These are phyloP conservation scores for Solanum chilense DNA, from an alignment of 257 asterid species.

Conservation along the genomic window DNA sequence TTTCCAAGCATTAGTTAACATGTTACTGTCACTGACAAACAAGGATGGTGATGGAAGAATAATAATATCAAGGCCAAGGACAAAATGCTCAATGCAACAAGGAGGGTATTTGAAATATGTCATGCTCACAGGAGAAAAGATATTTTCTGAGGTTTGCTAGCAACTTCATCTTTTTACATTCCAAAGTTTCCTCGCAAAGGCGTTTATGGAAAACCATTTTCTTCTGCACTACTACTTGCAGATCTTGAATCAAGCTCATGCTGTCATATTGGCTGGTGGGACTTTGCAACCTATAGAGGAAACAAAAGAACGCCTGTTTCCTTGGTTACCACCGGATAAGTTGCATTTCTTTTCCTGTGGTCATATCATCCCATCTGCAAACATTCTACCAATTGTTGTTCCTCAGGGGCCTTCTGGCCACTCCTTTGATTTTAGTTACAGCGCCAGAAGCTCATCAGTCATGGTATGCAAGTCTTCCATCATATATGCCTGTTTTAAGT, in stretches of 20 bases:
- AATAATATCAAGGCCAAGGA: slow-evolving; percentile 44
- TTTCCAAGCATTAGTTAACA: slow-evolving; percentile 55
- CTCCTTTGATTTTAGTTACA: slow-evolving; percentile 76
- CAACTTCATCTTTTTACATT: not conserved
- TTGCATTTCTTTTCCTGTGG: slow-evolving; percentile 80
- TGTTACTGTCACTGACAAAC: slow-evolving; percentile 66
- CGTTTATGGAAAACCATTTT: not conserved
- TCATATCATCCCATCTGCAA: slow-evolving; percentile 78
- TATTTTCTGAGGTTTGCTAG: slow-evolving; percentile 74
- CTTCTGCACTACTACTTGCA: slow-evolving; percentile 9
- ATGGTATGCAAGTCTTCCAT: slow-evolving; percentile 40
- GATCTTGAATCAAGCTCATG: slow-evolving; percentile 74
- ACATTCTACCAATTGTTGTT: slow-evolving; percentile 78
- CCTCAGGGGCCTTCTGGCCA: slow-evolving; percentile 79
- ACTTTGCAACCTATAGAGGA: slow-evolving; percentile 96
- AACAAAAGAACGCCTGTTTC: slow-evolving; percentile 85
- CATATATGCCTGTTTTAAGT: not conserved
- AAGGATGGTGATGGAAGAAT: slow-evolving; percentile 76
- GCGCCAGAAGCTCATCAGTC: slow-evolving; percentile 56
- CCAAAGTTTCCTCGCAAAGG: not conserved
- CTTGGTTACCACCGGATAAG: slow-evolving; percentile 40
- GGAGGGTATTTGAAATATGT: slow-evolving; percentile 78
- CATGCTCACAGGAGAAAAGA: slow-evolving; percentile 94
- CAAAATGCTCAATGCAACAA: slow-evolving; percentile 31
- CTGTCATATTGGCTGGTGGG: slow-evolving; percentile 90